Percentiles rank a stretch among this genome's conserved stretches.
Evolutionary conservation across 2,329 filamentous ascomycete species (phyloP).

Genomic region (Chrysosphaeria jannelii): DNA sequence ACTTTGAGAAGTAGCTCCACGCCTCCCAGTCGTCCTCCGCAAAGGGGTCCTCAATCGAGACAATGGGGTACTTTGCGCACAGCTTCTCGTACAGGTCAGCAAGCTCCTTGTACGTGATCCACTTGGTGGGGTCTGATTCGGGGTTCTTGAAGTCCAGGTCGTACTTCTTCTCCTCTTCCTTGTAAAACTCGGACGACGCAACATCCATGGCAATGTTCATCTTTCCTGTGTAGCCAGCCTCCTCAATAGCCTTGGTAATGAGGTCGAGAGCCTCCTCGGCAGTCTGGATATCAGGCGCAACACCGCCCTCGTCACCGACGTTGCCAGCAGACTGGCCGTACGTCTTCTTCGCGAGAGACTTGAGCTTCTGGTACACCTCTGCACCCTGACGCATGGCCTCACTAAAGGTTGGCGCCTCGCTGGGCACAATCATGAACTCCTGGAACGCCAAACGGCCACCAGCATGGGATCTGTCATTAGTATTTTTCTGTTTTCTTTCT

Average conservation of each 20-base stretch:
- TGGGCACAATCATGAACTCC: constrained; percentile 88
- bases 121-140: constrained; percentile 81
- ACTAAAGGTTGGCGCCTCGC: constrained; percentile 62
- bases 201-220: constrained; percentile 99
- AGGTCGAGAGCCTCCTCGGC: constrained; percentile 89
- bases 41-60: constrained; percentile 97
- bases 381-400: constrained; percentile 90
- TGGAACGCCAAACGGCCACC: constrained; percentile 88
- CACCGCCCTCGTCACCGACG: constrained; percentile 97
- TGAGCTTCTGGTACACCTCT: constrained; percentile 96
- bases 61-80: constrained; percentile 86
- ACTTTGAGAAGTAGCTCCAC: constrained; percentile 80
- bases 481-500: neutral
- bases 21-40: constrained; percentile 99
- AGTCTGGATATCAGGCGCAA: constrained; percentile 94
- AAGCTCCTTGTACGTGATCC: constrained; percentile 95
- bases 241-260: constrained; percentile 78
- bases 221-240: constrained; percentile 84
- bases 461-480: constrained; percentile 44
- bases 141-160: constrained; percentile 99
- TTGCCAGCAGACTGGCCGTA: constrained; percentile 98
- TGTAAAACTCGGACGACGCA: constrained; percentile 98
- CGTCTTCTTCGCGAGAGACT: constrained; percentile 93
- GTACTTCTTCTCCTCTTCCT: constrained; percentile 92
- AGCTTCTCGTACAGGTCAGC: constrained; percentile 73